Percentiles rank a stretch among this genome's conserved stretches.
phyloP scores from a whole-genome alignment of 2,329 filamentous ascomycete species.

The Passalora sequoiae region DNA sequence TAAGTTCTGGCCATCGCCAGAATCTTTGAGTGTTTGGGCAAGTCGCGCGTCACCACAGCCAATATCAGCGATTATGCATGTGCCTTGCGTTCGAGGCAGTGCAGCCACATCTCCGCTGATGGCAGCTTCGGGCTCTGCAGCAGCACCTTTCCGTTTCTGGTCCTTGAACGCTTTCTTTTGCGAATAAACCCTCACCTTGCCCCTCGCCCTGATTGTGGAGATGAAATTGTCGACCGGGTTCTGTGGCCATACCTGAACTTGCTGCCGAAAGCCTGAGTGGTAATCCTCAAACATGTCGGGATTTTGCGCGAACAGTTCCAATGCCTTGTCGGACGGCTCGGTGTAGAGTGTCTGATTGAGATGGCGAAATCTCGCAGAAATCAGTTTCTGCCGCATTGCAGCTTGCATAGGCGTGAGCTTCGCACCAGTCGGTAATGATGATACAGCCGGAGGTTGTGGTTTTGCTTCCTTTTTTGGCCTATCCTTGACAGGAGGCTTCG shows the following conservation, averaged over 20 bases:
- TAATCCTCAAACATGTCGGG: slow-evolving; percentile 96
- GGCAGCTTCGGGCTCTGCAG: slow-evolving; percentile 24
- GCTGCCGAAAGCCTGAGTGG: slow-evolving; percentile 90
- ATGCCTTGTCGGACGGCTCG: slow-evolving; percentile 76
- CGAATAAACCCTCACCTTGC: slow-evolving; percentile 42
- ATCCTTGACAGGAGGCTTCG: slow-evolving; percentile 13
- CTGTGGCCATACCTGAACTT: slow-evolving; percentile 92
- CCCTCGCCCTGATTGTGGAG: slow-evolving; percentile 62
- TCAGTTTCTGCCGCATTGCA: slow-evolving; percentile 89
- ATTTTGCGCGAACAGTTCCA: slow-evolving; percentile 72
- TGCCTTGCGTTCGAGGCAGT: slow-evolving; percentile 66
- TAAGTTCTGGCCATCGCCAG: slow-evolving; percentile 55
- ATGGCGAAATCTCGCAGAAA: slow-evolving; percentile 93
- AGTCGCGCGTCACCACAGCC: slow-evolving; percentile 90
- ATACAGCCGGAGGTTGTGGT: slow-evolving; percentile 25
- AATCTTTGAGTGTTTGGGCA: slow-evolving; percentile 59
- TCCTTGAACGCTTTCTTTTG: slow-evolving; percentile 32
- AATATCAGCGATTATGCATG: slow-evolving; percentile 79
- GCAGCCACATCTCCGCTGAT: slow-evolving; percentile 31
- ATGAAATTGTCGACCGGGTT: slow-evolving; percentile 93
- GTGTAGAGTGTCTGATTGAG: slow-evolving; percentile 97
- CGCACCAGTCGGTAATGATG: slow-evolving; percentile 35
- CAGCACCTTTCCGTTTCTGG: slow-evolving; percentile 39
- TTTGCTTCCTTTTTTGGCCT: slow-evolving; percentile 8
- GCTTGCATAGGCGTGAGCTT: slow-evolving; percentile 89